Percentiles rank a stretch among this genome's conserved stretches.
phyloP scores from a whole-genome alignment of 148 eudicot genomes.

The Drosera capensis region DNA sequence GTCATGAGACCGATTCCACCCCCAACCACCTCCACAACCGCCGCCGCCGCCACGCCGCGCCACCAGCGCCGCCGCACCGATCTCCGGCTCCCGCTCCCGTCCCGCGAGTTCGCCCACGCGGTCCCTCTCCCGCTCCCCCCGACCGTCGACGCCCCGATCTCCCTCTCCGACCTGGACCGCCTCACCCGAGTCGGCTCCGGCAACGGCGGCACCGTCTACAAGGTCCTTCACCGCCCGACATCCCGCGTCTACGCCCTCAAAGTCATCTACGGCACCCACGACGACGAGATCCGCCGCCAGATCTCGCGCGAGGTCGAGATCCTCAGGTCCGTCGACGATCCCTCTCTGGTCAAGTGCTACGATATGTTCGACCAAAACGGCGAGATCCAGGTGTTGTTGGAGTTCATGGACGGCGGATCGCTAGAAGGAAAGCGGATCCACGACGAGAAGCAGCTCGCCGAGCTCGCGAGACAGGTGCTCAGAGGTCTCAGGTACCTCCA shows the following conservation, averaged over 20 bases:
- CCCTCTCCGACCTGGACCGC: slow-evolving; percentile 2
- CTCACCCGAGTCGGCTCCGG: slow-evolving; percentile 5
- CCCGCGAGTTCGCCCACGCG: too few species aligned
- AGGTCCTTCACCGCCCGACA: slow-evolving; percentile 4
- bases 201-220: slow-evolving; percentile 3
- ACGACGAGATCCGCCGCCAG: background rate
- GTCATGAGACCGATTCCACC: background rate
- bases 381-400: background rate
- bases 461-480: background rate
- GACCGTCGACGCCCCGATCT: background rate
- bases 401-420: background rate
- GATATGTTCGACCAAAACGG: background rate
- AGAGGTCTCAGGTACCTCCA: background rate
- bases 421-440: background rate
- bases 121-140: too few species aligned
- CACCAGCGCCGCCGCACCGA: background rate
- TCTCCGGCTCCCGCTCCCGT: too few species aligned
- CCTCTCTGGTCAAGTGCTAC: background rate
- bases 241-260: background rate
- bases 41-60: background rate
- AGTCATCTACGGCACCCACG: background rate
- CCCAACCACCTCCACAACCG: background rate
- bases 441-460: background rate
- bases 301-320: background rate
- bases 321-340: too few species aligned